Evolutionary conservation across 2,329 filamentous ascomycete species (phyloP).

Genomic region (Trichoderma koningiopsis): DNA sequence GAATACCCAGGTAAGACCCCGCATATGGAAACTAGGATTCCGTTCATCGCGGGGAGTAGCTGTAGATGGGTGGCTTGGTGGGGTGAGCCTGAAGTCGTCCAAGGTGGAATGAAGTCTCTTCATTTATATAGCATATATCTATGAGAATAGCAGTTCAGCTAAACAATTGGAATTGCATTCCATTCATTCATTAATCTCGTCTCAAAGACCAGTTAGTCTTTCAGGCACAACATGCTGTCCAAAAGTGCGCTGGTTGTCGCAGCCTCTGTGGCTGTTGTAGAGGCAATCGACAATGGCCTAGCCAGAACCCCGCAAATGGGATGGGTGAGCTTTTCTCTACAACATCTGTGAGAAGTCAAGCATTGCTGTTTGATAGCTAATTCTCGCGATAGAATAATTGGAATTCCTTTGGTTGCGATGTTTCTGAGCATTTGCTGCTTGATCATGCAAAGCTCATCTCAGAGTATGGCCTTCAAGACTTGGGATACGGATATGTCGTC

Average conservation of each 20-base stretch:
- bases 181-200: not conserved
- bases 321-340: constrained; percentile 16
- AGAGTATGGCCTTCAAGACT: constrained; percentile 34
- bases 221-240: constrained; percentile 11
- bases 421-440: constrained; percentile 29
- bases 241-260: constrained; percentile 21
- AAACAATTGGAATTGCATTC: not conserved
- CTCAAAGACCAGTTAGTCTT: not conserved
- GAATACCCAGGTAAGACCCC: constrained; percentile 5
- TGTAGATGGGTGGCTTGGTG: constrained; percentile 4
- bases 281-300: constrained; percentile 24
- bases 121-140: constrained; percentile 16
- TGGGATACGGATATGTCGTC: constrained; percentile 36
- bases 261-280: constrained; percentile 6
- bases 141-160: not conserved
- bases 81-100: not conserved
- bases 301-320: constrained; percentile 25
- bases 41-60: not conserved
- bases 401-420: constrained; percentile 22
- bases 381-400: constrained; percentile 19
- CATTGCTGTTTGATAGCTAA: not conserved
- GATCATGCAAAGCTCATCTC: constrained; percentile 31
- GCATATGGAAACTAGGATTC: constrained; percentile 14
- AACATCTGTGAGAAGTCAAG: not conserved
- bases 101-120: constrained; percentile 1